Evolutionary conservation across 306 rosid species (phyloP), one percentile per base, ranked within the genome.

Genomic region (Acmispon strigosus): DNA sequence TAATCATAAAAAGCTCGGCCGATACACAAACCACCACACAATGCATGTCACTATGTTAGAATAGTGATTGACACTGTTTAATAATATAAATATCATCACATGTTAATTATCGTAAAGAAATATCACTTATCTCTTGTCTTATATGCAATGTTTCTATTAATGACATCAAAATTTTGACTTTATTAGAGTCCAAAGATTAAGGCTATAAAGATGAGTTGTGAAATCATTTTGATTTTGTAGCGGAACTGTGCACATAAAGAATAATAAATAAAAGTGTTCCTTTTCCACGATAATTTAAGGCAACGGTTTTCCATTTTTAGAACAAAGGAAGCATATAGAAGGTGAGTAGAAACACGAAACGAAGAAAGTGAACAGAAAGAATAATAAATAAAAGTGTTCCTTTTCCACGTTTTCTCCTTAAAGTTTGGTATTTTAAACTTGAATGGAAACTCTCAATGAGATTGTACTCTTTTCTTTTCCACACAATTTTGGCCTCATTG

Each of bases 31-130:
- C n/a, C n/a, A n/a, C n/a, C n/a, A n/a, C n/a, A n/a, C n/a, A n/a
- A n/a, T n/a, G n/a, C n/a, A n/a, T n/a, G n/a, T n/a, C n/a, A n/a
- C n/a, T n/a, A n/a, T n/a, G n/a, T n/a, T n/a, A n/a, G n/a, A n/a
- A n/a, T n/a, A n/a, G n/a, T n/a, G n/a, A n/a, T n/a, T n/a, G n/a
- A n/a, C n/a, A n/a, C n/a, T n/a, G n/a, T n/a, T n/a, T n/a, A n/a
- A n/a, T n/a, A n/a, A n/a, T n/a, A n/a, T n/a, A n/a, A n/a, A 49
- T 50, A 49, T 66, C 78, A 41, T 72, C 7, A 27, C 39, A 27
- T 54, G 34, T 37, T 13, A 44, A 20, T 54, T 14, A 45, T 55
- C 62, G 58, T 32, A 13, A 70, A 77, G 59, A 62, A 24, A 44
- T 43, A 44, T 62, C 73, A 53, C 32, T 58, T 58, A 41, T 48